Percentiles rank a stretch among this genome's conserved stretches.
Conservation (phyloP, 495 filamentous ascomycete species). For the Xylaria longipes region DNA sequence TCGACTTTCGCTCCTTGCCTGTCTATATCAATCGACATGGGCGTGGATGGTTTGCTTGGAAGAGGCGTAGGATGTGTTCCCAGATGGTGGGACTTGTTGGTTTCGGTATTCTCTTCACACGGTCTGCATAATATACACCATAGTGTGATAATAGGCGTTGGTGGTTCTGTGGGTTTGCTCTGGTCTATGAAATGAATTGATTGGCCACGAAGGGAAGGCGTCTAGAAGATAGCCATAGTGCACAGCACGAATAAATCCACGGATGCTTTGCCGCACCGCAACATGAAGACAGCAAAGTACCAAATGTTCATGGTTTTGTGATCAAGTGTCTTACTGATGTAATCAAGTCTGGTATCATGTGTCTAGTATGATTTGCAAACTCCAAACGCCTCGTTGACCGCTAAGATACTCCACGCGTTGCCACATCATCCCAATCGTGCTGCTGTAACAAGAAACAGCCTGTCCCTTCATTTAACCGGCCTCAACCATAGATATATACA, state of each 20-base stretch:
- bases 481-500: conserved; percentile 4
- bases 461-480: neutral
- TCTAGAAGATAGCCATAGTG: conserved; percentile 25
- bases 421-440: neutral
- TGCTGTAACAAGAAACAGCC: neutral
- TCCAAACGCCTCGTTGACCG: conserved; percentile 6
- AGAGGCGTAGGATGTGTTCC: conserved; percentile 14
- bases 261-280: conserved; percentile 3
- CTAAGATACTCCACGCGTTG: neutral
- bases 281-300: neutral
- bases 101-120: conserved; percentile 33
- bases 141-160: conserved; percentile 40
- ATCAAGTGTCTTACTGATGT: neutral
- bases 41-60: neutral
- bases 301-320: neutral
- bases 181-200: conserved; percentile 34
- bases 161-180: conserved; percentile 34
- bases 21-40: neutral
- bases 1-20: neutral
- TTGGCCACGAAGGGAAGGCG: conserved; percentile 23
- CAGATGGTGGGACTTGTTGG: conserved; percentile 15
- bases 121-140: conserved; percentile 40
- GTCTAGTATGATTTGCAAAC: neutral
- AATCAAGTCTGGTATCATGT: conserved; percentile 11
- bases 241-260: conserved; percentile 15